Conservation (phyloP, 768 basidiomycete species). For the Lactifluus rugatus region DNA sequence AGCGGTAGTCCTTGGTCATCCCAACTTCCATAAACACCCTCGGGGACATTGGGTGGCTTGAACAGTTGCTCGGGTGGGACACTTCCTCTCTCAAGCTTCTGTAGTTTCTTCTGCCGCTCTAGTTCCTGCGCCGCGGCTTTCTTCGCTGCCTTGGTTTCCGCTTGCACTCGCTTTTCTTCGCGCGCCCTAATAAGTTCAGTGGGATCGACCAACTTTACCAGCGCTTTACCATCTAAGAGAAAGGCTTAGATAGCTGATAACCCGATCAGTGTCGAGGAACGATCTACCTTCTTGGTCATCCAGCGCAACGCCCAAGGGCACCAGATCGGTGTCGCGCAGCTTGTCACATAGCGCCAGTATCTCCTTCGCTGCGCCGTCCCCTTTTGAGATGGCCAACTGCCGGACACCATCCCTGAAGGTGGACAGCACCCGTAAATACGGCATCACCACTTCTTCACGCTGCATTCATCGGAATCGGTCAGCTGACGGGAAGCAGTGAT, state of each 20-base stretch:
- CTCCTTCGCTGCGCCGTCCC: constrained; percentile 58
- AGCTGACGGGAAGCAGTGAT: constrained; percentile 5
- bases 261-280: background rate
- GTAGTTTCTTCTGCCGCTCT: constrained; percentile 55
- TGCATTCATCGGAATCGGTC: constrained; percentile 26
- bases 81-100: constrained; percentile 80
- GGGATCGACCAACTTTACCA: constrained; percentile 85
- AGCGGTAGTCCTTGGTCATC: constrained; percentile 76
- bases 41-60: constrained; percentile 66
- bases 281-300: constrained; percentile 88
- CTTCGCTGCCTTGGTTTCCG: constrained; percentile 67
- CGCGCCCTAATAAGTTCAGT: constrained; percentile 71
- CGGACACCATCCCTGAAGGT: constrained; percentile 89
- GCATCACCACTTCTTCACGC: constrained; percentile 82
- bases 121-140: constrained; percentile 63
- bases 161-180: constrained; percentile 75
- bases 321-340: constrained; percentile 80
- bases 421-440: constrained; percentile 77
- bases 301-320: constrained; percentile 89
- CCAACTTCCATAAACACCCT: constrained; percentile 75
- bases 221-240: constrained; percentile 78
- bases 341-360: constrained; percentile 83
- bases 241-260: background rate
- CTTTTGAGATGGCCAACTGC: constrained; percentile 64
- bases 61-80: constrained; percentile 69